Evolutionary conservation across 192 early-diverging fungal genomes (phyloP), one percentile per base, ranked within the genome.

Genomic region (Pilobolus umbonatus): DNA sequence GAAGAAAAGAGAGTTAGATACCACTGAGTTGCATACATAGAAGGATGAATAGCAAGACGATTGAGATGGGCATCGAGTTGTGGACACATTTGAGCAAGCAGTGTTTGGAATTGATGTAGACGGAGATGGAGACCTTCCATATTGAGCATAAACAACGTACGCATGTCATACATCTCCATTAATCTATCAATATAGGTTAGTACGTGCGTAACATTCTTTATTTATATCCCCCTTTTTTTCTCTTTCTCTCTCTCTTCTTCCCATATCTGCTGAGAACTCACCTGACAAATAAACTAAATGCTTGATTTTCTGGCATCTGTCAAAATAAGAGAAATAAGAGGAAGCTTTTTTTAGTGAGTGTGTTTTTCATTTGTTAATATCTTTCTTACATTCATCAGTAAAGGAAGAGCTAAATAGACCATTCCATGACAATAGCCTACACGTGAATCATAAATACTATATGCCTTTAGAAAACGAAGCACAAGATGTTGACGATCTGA

Each of bases 21-120:
- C 95, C 95, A 98, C 60, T 94, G 91, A 77, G 91, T 89, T 9
- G 91, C 94, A 60, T 92, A 98, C 92, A 94, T 95, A 51, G 84
- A 86, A 0, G 88, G 80, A 38, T 86, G 76, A 43, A 94, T 84
- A 32, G 85, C 85, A 40, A 89, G 84, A 28, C 55, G 43, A 3
- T 79, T 77, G 17, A 98, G 73, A 63, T 98, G 96, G 22, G 75
- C 67, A 55, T 78, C 75, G 22, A 96, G 70, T n/a, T 71, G 67
- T 6, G 94, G 96, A 45, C 86, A 72, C 5, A 79, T 75, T 69
- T 93, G 88, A 3, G 76, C 67, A 7, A 94, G 75, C 40, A 96
- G 66, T 34, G 78, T 62, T 56, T 89, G 84, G 64, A 94, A 94
- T 72, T 96, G 94, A 64, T 84, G 87, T 45, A 94, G 79, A 4